A percentile compares a stretch with the other conserved stretches of the same genome.
phyloP scores from a whole-genome alignment of 129 eudicot species.

The Silybum marianum region DNA sequence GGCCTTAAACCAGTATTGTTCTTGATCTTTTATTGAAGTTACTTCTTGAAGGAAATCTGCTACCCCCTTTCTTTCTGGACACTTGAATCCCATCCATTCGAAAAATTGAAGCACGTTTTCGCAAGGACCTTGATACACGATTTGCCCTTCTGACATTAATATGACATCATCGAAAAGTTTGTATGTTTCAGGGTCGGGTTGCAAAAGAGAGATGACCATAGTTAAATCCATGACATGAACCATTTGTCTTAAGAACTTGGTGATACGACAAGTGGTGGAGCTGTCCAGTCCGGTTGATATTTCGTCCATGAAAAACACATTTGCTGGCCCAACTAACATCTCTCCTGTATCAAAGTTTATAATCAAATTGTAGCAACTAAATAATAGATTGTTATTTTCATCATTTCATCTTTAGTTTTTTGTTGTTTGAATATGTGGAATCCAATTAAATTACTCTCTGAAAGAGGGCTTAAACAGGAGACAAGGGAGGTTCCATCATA shows the following conservation, averaged over 20 bases:
- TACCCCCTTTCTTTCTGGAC: constrained; percentile 46
- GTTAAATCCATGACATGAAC: constrained; percentile 59
- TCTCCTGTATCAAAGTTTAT: constrained; percentile 40
- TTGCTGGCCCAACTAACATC: constrained; percentile 66
- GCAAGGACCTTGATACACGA: constrained; percentile 64
- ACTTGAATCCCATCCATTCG: constrained; percentile 51
- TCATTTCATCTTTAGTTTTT: background rate
- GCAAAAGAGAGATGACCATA: constrained; percentile 55
- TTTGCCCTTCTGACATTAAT: constrained; percentile 57
- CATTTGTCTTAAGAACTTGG: constrained; percentile 46
- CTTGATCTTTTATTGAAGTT: constrained; percentile 37
- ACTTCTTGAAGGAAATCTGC: constrained; percentile 46
- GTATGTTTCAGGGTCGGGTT: constrained; percentile 64
- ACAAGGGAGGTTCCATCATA: too few relatives aligned
- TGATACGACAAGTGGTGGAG: constrained; percentile 56
- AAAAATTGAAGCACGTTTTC: constrained; percentile 49
- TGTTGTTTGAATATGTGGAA: background rate
- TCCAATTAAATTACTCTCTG: too few relatives aligned
- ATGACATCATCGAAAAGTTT: constrained; percentile 61
- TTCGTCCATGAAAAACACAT: constrained; percentile 63
- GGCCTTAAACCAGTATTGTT: constrained; percentile 31
- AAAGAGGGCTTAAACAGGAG: too few relatives aligned
- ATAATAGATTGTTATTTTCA: background rate
- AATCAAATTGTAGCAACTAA: background rate
- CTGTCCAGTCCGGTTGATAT: constrained; percentile 65